phyloP scores from a whole-genome alignment of 495 filamentous ascomycete genomes.

The Penicillium riverlandense region DNA sequence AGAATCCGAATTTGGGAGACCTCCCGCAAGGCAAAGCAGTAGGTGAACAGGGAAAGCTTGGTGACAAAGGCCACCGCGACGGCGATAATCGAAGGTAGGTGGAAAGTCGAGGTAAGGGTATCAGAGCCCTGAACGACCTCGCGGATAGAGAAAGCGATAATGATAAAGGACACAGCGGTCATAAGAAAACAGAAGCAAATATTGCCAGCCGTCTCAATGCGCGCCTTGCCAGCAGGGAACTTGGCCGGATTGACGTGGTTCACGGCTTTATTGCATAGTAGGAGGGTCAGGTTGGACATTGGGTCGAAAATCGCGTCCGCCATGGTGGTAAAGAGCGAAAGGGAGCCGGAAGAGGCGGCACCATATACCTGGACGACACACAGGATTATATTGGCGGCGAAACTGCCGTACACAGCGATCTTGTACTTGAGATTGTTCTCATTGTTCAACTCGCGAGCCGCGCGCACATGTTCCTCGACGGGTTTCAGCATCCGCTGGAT shows the following conservation, averaged over 20 bases:
- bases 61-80: constrained; percentile 77
- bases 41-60: constrained; percentile 77
- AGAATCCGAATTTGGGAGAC: constrained; percentile 89
- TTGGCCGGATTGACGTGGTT: constrained; percentile 78
- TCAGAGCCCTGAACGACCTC: constrained; percentile 50
- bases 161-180: constrained; percentile 81
- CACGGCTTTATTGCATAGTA: constrained; percentile 83
- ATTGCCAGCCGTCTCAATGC: constrained; percentile 93
- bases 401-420: constrained; percentile 84
- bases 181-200: constrained; percentile 98
- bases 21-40: constrained; percentile 83
- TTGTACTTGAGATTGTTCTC: constrained; percentile 77
- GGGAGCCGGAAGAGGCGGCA: constrained; percentile 74
- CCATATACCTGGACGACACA: constrained; percentile 81
- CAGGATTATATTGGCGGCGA: constrained; percentile 75
- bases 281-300: constrained; percentile 79
- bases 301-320: constrained; percentile 96
- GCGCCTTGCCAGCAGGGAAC: constrained; percentile 90
- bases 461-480: constrained; percentile 80
- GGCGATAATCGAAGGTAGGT: constrained; percentile 79
- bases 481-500: constrained; percentile 88
- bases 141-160: constrained; percentile 77
- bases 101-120: constrained; percentile 51
- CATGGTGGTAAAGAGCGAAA: constrained; percentile 97
- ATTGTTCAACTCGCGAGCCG: constrained; percentile 69